Conservation (phyloP, 1,284 basidiomycete species). For the Ustilago lituana region DNA sequence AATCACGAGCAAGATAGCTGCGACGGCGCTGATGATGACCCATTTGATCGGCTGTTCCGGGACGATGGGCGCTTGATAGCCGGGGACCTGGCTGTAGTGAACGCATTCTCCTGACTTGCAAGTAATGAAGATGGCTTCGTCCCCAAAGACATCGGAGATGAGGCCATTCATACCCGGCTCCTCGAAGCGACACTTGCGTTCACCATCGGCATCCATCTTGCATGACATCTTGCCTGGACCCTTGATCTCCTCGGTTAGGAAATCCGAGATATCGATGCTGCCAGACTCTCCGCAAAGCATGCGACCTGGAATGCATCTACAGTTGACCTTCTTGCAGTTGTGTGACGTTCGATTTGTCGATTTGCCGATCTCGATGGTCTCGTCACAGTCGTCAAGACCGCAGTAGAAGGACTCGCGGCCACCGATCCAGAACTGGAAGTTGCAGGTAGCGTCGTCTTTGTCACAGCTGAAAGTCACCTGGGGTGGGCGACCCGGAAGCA, state of each 20-base stretch:
- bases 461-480: slow-evolving; percentile 84
- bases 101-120: slow-evolving; percentile 93
- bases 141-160: slow-evolving; percentile 92
- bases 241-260: slow-evolving; percentile 86
- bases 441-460: slow-evolving; percentile 45
- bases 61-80: slow-evolving; percentile 67
- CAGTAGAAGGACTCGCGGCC: slow-evolving; percentile 95
- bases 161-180: slow-evolving; percentile 96
- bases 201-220: slow-evolving; percentile 70
- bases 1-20: slow-evolving; percentile 75
- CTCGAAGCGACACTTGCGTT: slow-evolving; percentile 80
- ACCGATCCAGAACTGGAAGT: slow-evolving; percentile 84
- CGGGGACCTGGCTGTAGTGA: slow-evolving; percentile 91
- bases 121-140: slow-evolving; percentile 84
- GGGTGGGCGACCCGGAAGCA: slow-evolving; percentile 85
- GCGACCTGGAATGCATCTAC: slow-evolving; percentile 87
- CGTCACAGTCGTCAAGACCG: slow-evolving; percentile 76
- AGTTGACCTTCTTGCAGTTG: slow-evolving; percentile 77
- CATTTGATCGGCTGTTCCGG: slow-evolving; percentile 69
- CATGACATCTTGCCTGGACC: slow-evolving; percentile 91
- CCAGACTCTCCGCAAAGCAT: slow-evolving; percentile 97
- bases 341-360: slow-evolving; percentile 67
- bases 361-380: slow-evolving; percentile 60
- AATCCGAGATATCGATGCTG: slow-evolving; percentile 96
- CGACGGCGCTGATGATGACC: slow-evolving; percentile 84